Conservation (phyloP, 2,329 filamentous ascomycete genomes). For the Colletotrichum sp. region DNA sequence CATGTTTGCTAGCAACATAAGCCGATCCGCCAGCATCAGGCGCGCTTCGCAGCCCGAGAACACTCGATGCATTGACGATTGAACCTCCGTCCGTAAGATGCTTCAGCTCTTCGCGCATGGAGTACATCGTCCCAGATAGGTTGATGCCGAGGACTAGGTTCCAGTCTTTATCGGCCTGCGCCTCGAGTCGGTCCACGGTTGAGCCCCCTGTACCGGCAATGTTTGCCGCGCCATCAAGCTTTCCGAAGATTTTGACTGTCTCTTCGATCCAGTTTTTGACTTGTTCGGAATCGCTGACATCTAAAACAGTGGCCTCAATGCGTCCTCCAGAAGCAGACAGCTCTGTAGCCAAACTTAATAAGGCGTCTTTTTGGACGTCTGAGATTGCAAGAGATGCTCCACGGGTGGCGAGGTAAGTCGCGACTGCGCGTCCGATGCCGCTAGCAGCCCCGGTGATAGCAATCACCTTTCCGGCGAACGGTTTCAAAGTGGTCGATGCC, state of each 20-base stretch:
- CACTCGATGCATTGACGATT: constrained; percentile 46
- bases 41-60: background rate
- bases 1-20: background rate
- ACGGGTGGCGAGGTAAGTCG: constrained; percentile 43
- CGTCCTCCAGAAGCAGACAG: background rate
- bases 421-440: constrained; percentile 54
- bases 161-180: constrained; percentile 27
- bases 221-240: constrained; percentile 42
- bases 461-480: constrained; percentile 43
- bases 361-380: constrained; percentile 44
- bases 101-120: constrained; percentile 30
- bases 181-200: constrained; percentile 24
- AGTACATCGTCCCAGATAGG: constrained; percentile 30
- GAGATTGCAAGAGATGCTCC: constrained; percentile 52
- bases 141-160: constrained; percentile 31
- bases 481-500: background rate
- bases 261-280: constrained; percentile 38
- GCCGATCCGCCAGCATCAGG: background rate
- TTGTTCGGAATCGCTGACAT: constrained; percentile 32
- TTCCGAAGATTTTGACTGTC: constrained; percentile 32
- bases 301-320: constrained; percentile 18
- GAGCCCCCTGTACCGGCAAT: constrained; percentile 35
- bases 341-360: constrained; percentile 27
- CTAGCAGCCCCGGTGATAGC: constrained; percentile 52
- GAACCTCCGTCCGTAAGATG: constrained; percentile 43